Percentiles rank a stretch among this genome's conserved stretches.
Conservation (phyloP, 2,329 filamentous ascomycete species). For the Fusarium siculi region DNA sequence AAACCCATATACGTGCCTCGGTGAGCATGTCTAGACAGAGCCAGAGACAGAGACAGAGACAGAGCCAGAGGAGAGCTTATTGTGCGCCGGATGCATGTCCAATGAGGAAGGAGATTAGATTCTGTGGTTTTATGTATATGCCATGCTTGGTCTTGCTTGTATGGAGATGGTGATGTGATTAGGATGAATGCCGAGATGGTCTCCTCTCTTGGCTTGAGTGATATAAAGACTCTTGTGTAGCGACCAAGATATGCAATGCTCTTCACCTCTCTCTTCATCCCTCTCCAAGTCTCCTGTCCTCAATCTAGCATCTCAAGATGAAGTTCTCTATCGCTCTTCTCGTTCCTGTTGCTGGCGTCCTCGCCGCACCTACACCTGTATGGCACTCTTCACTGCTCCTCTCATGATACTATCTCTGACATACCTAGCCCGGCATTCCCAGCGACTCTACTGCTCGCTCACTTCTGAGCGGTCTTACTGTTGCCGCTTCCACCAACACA, state of each 20-base stretch:
- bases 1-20: slow-evolving; percentile 23
- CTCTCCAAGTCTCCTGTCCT: neutral
- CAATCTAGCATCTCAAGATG: slow-evolving; percentile 40
- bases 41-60: too few species aligned
- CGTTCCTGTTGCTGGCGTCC: slow-evolving; percentile 41
- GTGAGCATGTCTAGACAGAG: slow-evolving; percentile 5
- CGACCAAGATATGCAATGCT: neutral
- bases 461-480: slow-evolving; percentile 68
- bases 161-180: neutral
- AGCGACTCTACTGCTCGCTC: slow-evolving; percentile 64
- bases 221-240: slow-evolving; percentile 25
- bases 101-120: slow-evolving; percentile 34
- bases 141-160: slow-evolving; percentile 3
- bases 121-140: neutral
- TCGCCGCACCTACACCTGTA: slow-evolving; percentile 48
- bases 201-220: neutral
- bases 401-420: neutral
- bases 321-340: slow-evolving; percentile 46
- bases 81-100: slow-evolving; percentile 16
- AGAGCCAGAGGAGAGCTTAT: neutral
- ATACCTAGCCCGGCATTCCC: slow-evolving; percentile 67
- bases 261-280: neutral
- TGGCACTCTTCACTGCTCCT: neutral
- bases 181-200: neutral
- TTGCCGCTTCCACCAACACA: slow-evolving; percentile 64